Evolutionary conservation across 169 alveolate species (phyloP).

Genomic region (Cryptosporidium viatorum): DNA sequence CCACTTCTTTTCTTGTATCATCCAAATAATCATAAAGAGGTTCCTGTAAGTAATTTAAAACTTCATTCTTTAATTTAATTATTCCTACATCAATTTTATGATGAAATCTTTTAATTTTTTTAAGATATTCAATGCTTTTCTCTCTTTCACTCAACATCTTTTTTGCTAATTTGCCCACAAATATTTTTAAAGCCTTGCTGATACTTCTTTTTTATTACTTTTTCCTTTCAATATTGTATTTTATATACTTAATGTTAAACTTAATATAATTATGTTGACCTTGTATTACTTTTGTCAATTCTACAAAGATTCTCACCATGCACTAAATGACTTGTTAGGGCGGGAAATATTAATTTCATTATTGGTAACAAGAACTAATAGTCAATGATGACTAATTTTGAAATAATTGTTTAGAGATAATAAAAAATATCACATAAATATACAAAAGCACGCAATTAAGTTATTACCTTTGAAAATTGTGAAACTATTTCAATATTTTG

Average conservation of each 20-base stretch:
- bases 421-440: too few relatives aligned
- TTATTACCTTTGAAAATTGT: too few relatives aligned
- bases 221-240: neutral
- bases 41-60: constrained; percentile 13
- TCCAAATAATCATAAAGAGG: constrained; percentile 42
- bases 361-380: neutral
- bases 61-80: constrained; percentile 10
- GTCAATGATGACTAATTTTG: neutral
- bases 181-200: neutral
- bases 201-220: too few relatives aligned
- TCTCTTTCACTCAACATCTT: neutral
- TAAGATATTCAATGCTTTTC: constrained; percentile 13
- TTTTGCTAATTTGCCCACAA: neutral
- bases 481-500: too few relatives aligned
- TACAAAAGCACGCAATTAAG: neutral
- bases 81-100: constrained; percentile 65
- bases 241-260: neutral
- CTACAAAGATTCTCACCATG: neutral
- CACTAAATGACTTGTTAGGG: neutral
- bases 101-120: constrained; percentile 30
- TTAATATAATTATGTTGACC: too few relatives aligned
- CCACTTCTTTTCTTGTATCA: constrained; percentile 22
- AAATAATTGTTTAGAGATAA: neutral
- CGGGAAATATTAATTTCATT: neutral
- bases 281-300: too few relatives aligned